These are phyloP conservation scores for Malus hybrid DNA, from an alignment of 331 rosid species.

Conservation along the genomic window DNA sequence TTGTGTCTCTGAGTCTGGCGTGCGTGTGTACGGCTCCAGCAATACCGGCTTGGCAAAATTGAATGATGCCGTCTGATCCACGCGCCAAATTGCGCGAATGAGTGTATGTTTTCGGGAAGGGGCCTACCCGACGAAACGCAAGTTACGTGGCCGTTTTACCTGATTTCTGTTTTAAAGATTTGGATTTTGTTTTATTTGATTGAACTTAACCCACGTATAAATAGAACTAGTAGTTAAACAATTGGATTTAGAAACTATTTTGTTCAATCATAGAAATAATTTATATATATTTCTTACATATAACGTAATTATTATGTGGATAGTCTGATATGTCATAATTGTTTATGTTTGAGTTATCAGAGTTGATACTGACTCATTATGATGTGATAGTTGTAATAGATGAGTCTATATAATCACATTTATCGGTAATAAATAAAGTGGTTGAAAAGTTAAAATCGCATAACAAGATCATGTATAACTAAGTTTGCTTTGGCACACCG, in stretches of 20 bases:
- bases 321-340: no score
- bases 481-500: no score
- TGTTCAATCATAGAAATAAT: no score
- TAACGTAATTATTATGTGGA: no score
- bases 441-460: neutral
- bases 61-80: conserved; percentile 26
- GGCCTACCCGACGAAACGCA: conserved; percentile 17
- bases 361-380: no score
- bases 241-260: no score
- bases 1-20: neutral
- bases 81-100: conserved; percentile 4
- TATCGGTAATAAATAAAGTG: no score
- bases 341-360: no score
- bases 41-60: conserved; percentile 14
- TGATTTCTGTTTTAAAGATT: neutral
- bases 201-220: neutral
- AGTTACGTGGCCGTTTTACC: conserved; percentile 24
- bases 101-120: neutral
- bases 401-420: neutral
- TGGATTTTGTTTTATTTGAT: no score
- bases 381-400: no score
- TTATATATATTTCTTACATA: no score
- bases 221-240: no score
- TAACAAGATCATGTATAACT: neutral
- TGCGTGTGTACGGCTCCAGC: conserved; percentile 26